Evolutionary conservation across 495 filamentous ascomycete species (phyloP).

Genomic region (Pseudevernia furfuracea): DNA sequence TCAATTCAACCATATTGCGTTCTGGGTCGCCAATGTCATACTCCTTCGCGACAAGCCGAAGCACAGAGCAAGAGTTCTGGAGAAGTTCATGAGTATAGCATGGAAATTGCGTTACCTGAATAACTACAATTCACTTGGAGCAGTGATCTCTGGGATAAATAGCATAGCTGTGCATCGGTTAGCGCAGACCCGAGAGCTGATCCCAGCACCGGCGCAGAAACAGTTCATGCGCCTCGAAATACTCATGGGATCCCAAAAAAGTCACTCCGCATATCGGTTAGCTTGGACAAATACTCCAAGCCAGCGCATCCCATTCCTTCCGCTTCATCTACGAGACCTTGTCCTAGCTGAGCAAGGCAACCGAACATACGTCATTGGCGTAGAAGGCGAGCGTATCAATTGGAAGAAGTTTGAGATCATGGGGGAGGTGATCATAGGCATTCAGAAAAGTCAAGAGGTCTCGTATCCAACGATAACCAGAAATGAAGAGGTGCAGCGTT

Average conservation of each 20-base stretch:
- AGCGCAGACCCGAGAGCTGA: conserved; percentile 67
- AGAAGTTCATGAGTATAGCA: conserved; percentile 88
- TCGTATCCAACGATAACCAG: conserved; percentile 65
- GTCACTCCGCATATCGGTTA: conserved; percentile 86
- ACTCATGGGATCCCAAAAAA: conserved; percentile 85
- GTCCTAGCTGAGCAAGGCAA: conserved; percentile 91
- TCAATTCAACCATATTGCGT: conserved; percentile 93
- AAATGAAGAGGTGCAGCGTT: conserved; percentile 57
- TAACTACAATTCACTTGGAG: conserved; percentile 93
- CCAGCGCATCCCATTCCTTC: conserved; percentile 87
- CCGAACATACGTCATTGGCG: conserved; percentile 70
- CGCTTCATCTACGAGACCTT: conserved; percentile 81
- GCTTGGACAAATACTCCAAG: conserved; percentile 92
- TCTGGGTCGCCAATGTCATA: conserved; percentile 85
- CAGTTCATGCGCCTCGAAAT: conserved; percentile 83
- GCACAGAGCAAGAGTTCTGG: conserved; percentile 78
- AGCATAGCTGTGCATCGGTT: conserved; percentile 82
- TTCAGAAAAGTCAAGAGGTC: conserved; percentile 81
- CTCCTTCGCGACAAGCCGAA: conserved; percentile 93
- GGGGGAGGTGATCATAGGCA: conserved; percentile 79
- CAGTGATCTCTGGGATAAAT: conserved; percentile 88
- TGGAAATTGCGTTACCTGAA: conserved; percentile 79
- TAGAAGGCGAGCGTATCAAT: conserved; percentile 69
- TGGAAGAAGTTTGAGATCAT: conserved; percentile 99
- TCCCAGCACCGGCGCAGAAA: conserved; percentile 60